Evolutionary conservation across 2,329 filamentous ascomycete species (phyloP), one percentile per base, ranked within the genome.

Genomic region (Beauveria brongniartii): DNA sequence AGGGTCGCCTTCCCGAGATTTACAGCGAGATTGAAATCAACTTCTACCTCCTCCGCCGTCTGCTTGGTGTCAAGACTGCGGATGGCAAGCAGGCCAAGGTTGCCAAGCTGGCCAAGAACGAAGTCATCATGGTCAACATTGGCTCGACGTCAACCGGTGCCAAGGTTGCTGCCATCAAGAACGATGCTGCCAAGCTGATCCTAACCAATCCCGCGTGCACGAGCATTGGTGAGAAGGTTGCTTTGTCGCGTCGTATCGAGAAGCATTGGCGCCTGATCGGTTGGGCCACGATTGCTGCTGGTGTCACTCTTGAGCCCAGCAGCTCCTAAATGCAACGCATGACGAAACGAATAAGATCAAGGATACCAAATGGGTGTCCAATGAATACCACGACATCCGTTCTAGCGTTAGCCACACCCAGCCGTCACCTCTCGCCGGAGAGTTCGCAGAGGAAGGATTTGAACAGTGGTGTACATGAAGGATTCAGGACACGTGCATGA

Each of bases 1-100:
- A 92, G 78, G 94, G 94, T 67, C 87, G 89, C 69, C 86, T 99
- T 26, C 94, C 94, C 55, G 91, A 94, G 73, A 97, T 99, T 75
- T 99, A 97, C 82, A 94, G 89, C 68, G 94, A 99, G 78, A 89
- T 99, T 64, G 94, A 99, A 79, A 92, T 97, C 77, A 97, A 97
- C 85, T 99, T 97, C 83, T 99, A 97, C 84, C 84, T 99, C 64
- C 88, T 99, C 65, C 90, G 93, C 70, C 86, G 94, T 69, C 83
- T 99, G 64, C 85, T 99, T 61, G 94, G 94, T 86, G 94, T 99
- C 70, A 92, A 95, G 80, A 96, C 94, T 52, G 92, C 93, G 65
- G 94, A 99, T 69, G 94, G 94, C 74, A 99, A 99, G 83, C 94
- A 97, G 79, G 93, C 93, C 72, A 99, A 99, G 88, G 94, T 99